These are phyloP conservation scores for Xerocomellus chrysenteron DNA, from an alignment of 768 basidiomycete genomes.

Conservation along the genomic window DNA sequence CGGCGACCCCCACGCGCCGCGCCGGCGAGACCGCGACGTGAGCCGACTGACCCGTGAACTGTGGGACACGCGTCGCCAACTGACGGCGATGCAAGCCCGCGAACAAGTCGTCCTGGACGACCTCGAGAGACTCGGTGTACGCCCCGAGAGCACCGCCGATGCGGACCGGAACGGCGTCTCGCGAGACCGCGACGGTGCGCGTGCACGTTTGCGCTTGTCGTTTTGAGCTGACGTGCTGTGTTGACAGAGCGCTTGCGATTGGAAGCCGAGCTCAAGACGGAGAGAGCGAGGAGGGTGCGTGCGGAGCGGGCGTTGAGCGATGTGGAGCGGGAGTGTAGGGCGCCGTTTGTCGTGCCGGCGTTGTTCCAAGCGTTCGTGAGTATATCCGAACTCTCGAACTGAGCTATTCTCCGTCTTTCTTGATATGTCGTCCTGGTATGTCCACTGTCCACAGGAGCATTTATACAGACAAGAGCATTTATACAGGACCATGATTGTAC, in stretches of 20 bases:
- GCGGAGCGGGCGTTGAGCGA: constrained; percentile 47
- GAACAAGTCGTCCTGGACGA: constrained; percentile 26
- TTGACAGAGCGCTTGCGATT: constrained; percentile 22
- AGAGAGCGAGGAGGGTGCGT: constrained; percentile 38
- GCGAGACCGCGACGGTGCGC: constrained; percentile 17
- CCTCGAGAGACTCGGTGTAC: constrained; percentile 18
- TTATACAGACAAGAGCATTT: no score
- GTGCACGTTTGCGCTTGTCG: background rate
- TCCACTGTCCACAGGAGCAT: no score
- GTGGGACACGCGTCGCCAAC: constrained; percentile 26
- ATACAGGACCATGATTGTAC: no score
- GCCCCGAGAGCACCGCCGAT: background rate
- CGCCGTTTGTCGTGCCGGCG: constrained; percentile 58
- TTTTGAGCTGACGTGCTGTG: background rate
- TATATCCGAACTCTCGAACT: constrained; percentile 46
- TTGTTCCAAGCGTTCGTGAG: constrained; percentile 52
- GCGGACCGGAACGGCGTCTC: background rate
- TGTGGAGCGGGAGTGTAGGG: constrained; percentile 47
- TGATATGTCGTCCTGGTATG: background rate
- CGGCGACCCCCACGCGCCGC: background rate
- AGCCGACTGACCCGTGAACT: constrained; percentile 27
- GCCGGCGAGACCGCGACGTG: background rate
- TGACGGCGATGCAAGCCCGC: constrained; percentile 21
- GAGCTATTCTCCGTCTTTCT: background rate
- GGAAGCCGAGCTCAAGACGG: constrained; percentile 37